Percentiles rank a stretch among this genome's conserved stretches.
Conservation (phyloP, 2,329 filamentous ascomycete species). For the Aspergillus candidus region DNA sequence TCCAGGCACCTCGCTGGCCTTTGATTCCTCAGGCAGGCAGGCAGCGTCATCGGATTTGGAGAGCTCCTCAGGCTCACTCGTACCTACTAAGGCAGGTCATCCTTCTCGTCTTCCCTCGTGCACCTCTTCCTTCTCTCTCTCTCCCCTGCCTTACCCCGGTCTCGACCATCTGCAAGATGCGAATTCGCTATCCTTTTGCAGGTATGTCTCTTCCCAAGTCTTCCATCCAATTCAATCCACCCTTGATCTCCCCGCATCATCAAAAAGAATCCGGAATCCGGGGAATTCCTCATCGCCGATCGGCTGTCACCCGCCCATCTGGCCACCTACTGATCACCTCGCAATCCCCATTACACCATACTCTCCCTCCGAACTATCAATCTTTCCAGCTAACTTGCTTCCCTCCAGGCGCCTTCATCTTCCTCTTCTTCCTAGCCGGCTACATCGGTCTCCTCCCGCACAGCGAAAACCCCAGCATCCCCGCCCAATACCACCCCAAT, state of each 20-base stretch:
- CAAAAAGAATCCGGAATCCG: neutral
- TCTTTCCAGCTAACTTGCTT: constrained; percentile 10
- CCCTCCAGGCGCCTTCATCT: constrained; percentile 55
- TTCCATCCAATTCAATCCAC: constrained; percentile 1
- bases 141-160: constrained; percentile 11
- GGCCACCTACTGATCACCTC: no score
- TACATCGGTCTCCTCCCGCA: constrained; percentile 69
- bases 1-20: no score
- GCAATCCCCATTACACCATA: neutral
- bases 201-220: constrained; percentile 50
- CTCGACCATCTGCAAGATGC: constrained; percentile 50
- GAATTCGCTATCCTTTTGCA: constrained; percentile 82
- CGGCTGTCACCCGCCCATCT: neutral
- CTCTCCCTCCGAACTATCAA: neutral
- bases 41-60: neutral
- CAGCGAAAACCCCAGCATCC: constrained; percentile 32
- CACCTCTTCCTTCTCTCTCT: constrained; percentile 1
- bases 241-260: neutral
- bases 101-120: neutral
- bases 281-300: neutral
- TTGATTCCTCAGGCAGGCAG: neutral
- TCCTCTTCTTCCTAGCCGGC: constrained; percentile 66
- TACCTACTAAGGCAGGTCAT: constrained; percentile 15
- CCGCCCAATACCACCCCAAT: constrained; percentile 57
- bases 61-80: neutral